These are phyloP conservation scores for Carallia brachiata DNA, from an alignment of 345 rosid genomes.

Conservation along the genomic window DNA sequence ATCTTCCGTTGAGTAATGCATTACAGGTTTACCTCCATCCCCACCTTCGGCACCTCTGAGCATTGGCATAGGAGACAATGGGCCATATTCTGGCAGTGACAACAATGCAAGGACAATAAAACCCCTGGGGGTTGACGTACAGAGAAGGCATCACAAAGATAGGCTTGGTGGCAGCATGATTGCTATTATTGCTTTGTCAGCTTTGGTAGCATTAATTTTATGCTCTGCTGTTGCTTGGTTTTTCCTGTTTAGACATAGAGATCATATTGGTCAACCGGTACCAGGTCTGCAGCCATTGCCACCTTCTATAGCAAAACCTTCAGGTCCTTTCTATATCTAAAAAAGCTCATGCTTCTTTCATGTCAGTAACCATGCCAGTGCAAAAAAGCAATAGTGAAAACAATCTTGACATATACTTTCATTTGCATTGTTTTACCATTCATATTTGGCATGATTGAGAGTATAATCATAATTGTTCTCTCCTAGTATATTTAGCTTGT, in stretches of 20 bases:
- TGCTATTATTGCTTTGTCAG: slow-evolving; percentile 69
- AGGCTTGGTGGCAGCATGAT: slow-evolving; percentile 56
- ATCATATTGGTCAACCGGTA: slow-evolving; percentile 29
- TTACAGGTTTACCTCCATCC: slow-evolving; percentile 80
- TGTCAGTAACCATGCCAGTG: not conserved
- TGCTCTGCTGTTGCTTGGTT: slow-evolving; percentile 64
- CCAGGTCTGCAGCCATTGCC: slow-evolving; percentile 42
- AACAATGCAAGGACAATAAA: slow-evolving; percentile 57
- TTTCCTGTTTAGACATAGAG: slow-evolving; percentile 50
- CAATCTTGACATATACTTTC: not conserved
- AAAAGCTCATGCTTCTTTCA: not conserved
- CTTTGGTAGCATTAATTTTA: slow-evolving; percentile 51
- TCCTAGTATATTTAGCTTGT: not conserved
- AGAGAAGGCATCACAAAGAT: slow-evolving; percentile 44
- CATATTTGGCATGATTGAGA: slow-evolving; percentile 2
- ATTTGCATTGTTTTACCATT: not conserved
- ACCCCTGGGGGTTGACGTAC: slow-evolving; percentile 87
- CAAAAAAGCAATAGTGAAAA: not conserved
- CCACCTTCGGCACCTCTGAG: slow-evolving; percentile 69
- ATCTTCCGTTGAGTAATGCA: slow-evolving; percentile 12
- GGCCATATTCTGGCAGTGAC: slow-evolving; percentile 57
- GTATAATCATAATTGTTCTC: slow-evolving; percentile 1
- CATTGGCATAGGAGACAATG: slow-evolving; percentile 51
- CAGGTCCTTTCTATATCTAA: slow-evolving; percentile 46
- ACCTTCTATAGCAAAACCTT: slow-evolving; percentile 60